Conservation (phyloP, 2,329 filamentous ascomycete species). For the Talaromyces sp. region DNA sequence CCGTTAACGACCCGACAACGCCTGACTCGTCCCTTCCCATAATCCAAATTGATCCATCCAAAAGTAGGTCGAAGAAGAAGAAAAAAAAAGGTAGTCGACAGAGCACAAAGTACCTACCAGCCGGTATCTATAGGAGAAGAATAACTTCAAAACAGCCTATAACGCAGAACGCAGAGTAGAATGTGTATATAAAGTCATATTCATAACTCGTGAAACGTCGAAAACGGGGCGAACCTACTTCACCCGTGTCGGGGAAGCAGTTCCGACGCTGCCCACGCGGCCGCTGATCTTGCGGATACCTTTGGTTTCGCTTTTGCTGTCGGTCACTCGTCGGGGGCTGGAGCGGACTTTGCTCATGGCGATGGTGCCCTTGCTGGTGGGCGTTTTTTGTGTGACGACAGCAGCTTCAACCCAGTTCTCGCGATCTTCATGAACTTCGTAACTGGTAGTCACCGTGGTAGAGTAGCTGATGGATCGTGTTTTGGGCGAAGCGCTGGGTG, state of each 20-base stretch:
- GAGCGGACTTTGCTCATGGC: conserved; percentile 62
- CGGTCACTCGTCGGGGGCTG: conserved; percentile 46
- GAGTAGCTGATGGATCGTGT: conserved; percentile 70
- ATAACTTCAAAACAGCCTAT: conserved; percentile 10
- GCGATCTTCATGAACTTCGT: conserved; percentile 61
- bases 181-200: conserved; percentile 16
- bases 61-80: conserved; percentile 2
- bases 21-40: background rate
- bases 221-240: conserved; percentile 21
- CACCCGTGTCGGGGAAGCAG: conserved; percentile 30
- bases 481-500: conserved; percentile 60
- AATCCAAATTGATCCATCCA: background rate
- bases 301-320: conserved; percentile 37
- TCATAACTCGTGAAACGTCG: conserved; percentile 10
- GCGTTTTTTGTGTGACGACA: conserved; percentile 47
- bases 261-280: conserved; percentile 42
- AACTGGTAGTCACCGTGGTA: conserved; percentile 60
- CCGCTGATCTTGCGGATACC: conserved; percentile 47
- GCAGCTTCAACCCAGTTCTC: conserved; percentile 58
- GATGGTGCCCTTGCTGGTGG: conserved; percentile 49
- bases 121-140: conserved; percentile 16
- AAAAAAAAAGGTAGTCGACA: background rate
- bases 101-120: background rate
- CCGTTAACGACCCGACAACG: conserved; percentile 14
- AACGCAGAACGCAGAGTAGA: conserved; percentile 13